Evolutionary conservation across 2,329 filamentous ascomycete genomes (phyloP), one percentile per base, ranked within the genome.

Genomic region (Aspergillus transmontanensis): DNA sequence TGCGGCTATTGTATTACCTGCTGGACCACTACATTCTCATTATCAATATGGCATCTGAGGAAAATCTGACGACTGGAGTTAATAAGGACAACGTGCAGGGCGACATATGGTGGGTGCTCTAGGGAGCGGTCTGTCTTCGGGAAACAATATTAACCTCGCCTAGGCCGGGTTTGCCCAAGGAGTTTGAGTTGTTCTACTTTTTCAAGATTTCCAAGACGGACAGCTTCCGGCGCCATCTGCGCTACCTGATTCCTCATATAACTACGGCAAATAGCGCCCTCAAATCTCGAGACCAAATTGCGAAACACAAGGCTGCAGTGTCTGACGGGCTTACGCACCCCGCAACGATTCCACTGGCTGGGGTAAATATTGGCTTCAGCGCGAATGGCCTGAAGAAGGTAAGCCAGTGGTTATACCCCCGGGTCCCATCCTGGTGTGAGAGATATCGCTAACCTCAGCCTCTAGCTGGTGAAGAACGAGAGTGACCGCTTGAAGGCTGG

Each of bases 71-170:
- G 21, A 16, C 32, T 34, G 10, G 54, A 53, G 39, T 59, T 14
- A 36, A 62, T 19, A 61, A 45, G 41, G 46, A 54, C n/a, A 67
- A 68, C 45, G 65, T 68, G 9, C 66, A 68, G 53, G 66, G 66
- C 12, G 58, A 66, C 54, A 58, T 68, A 34, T 68, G 66, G 66
- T 67, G 59, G 3, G 62, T 28, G 11, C n/a, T 39, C 23, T 11
- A 19, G 23, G 7, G 6, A 36, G 14, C 14, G 23, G 10, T 26
- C 1, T 14, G 6, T 26, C 23, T 57, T 43, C 43, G 14, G 1
- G 5, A 23, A 46, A 34, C 14, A n/a, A 16, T 12, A n/a, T 16
- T 26, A 36, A 55, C 26, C 21, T 30, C 6, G 5, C 12, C 26
- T 19, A 56, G 57, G 57, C 53, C 50, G 16, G 46, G 34, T 21